A percentile compares a stretch with the other conserved stretches of the same genome.
phyloP scores from a whole-genome alignment of 345 rosid species.

The Barbarea vulgaris region DNA sequence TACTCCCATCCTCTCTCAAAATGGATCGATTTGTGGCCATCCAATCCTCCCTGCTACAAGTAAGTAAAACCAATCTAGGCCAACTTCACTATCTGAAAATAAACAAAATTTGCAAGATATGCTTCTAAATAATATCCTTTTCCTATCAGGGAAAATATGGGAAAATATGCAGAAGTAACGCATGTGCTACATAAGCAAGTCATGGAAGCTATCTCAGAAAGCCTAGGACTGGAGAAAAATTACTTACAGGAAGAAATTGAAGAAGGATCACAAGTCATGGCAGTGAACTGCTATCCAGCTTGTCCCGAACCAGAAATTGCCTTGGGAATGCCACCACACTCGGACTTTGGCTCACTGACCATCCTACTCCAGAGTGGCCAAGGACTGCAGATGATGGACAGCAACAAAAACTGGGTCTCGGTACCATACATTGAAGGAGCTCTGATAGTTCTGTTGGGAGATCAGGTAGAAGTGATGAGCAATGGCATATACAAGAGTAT shows the following conservation, averaged over 20 bases:
- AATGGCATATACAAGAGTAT: slow-evolving; percentile 56
- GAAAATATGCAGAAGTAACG: slow-evolving; percentile 49
- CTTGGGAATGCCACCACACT: slow-evolving; percentile 61
- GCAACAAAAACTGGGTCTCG: slow-evolving; percentile 46
- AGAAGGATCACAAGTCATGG: slow-evolving; percentile 53
- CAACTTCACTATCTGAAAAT: slow-evolving; percentile 8
- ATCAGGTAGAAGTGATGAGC: slow-evolving; percentile 64
- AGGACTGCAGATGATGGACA: slow-evolving; percentile 53
- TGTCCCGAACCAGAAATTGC: slow-evolving; percentile 59
- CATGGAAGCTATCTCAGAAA: slow-evolving; percentile 47
- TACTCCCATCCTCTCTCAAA: slow-evolving; percentile 59
- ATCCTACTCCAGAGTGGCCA: slow-evolving; percentile 53
- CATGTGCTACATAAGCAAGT: slow-evolving; percentile 49
- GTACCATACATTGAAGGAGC: slow-evolving; percentile 52
- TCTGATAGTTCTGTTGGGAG: slow-evolving; percentile 53
- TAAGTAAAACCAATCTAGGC: slow-evolving; percentile 16
- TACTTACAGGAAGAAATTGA: slow-evolving; percentile 47
- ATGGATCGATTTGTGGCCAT: slow-evolving; percentile 64
- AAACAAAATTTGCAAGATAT: neutral
- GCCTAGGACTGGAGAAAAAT: slow-evolving; percentile 46
- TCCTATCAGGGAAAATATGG: slow-evolving; percentile 49
- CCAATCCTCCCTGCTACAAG: slow-evolving; percentile 60
- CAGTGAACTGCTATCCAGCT: slow-evolving; percentile 57
- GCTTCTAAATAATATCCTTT: neutral
- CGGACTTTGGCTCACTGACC: slow-evolving; percentile 56